Evolutionary conservation across 1,284 basidiomycete species (phyloP).

Genomic region (Gomphus bonarii): DNA sequence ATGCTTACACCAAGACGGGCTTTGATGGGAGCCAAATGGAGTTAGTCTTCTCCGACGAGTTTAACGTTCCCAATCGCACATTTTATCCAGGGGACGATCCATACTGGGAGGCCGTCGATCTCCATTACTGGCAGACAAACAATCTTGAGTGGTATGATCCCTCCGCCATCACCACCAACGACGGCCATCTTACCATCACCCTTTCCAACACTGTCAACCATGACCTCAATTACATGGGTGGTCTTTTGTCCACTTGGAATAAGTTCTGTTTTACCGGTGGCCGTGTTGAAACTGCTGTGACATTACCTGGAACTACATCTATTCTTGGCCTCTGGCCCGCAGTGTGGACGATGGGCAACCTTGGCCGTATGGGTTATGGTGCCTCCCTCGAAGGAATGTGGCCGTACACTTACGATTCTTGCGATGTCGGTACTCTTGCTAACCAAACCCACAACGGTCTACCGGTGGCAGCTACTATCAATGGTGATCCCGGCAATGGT

Average conservation of each 20-base stretch:
- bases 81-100: slow-evolving; percentile 64
- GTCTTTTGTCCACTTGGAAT: slow-evolving; percentile 71
- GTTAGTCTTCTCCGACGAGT: slow-evolving; percentile 72
- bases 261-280: slow-evolving; percentile 94
- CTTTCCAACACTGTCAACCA: slow-evolving; percentile 57
- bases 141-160: slow-evolving; percentile 77
- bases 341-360: slow-evolving; percentile 61
- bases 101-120: slow-evolving; percentile 69
- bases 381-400: slow-evolving; percentile 59
- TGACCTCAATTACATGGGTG: slow-evolving; percentile 66
- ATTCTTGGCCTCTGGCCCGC: slow-evolving; percentile 63
- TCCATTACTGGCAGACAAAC: slow-evolving; percentile 65
- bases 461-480: slow-evolving; percentile 29
- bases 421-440: slow-evolving; percentile 56
- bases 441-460: slow-evolving; percentile 38
- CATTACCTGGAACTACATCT: slow-evolving; percentile 68
- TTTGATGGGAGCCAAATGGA: slow-evolving; percentile 24
- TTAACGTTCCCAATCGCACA: slow-evolving; percentile 68
- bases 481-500: slow-evolving; percentile 24
- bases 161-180: slow-evolving; percentile 63
- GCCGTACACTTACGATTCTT: slow-evolving; percentile 71
- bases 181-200: slow-evolving; percentile 76
- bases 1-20: slow-evolving; percentile 32
- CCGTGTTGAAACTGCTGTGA: slow-evolving; percentile 60
- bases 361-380: slow-evolving; percentile 65